Evolutionary conservation across 352 stramenopile species (phyloP).

Genomic region (Phytophthora pistaciae): DNA sequence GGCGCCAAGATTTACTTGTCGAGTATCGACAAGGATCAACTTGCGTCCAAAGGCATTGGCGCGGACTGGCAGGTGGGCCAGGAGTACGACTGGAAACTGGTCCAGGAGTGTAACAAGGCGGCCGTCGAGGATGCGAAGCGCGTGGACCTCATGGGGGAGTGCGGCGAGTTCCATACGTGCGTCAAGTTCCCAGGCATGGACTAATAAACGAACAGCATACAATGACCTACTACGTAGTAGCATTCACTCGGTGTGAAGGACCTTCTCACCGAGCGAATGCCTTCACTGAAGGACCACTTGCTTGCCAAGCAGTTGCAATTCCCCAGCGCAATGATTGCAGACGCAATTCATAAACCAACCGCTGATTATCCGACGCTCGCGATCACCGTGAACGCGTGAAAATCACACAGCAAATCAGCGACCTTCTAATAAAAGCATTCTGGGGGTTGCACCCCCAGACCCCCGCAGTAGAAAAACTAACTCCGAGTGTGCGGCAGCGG

Average conservation of each 20-base stretch:
- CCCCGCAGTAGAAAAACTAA: no score
- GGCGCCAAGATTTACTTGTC: slow-evolving; percentile 61
- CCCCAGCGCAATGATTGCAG: background rate
- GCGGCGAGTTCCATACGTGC: slow-evolving; percentile 92
- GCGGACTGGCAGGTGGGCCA: slow-evolving; percentile 44
- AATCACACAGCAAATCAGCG: no score
- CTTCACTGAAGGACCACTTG: background rate
- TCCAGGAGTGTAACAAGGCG: slow-evolving; percentile 42
- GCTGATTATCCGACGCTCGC: background rate
- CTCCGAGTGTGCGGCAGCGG: no score
- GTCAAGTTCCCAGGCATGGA: slow-evolving; percentile 79
- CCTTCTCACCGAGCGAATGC: background rate
- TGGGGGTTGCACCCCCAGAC: no score
- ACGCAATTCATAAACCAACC: background rate
- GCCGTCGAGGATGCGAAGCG: background rate
- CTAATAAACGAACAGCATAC: slow-evolving; percentile 15
- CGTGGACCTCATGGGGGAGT: slow-evolving; percentile 88
- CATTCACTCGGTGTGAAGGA: background rate
- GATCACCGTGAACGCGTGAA: no score
- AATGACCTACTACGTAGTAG: background rate
- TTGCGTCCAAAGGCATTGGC: slow-evolving; percentile 24
- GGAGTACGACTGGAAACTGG: slow-evolving; percentile 45
- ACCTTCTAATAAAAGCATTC: no score
- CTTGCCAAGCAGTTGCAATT: background rate
- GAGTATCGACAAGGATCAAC: slow-evolving; percentile 49